Base-by-base conservation (phyloP, 179 eudicot genomes). In the Silene coronaria region DNA sequence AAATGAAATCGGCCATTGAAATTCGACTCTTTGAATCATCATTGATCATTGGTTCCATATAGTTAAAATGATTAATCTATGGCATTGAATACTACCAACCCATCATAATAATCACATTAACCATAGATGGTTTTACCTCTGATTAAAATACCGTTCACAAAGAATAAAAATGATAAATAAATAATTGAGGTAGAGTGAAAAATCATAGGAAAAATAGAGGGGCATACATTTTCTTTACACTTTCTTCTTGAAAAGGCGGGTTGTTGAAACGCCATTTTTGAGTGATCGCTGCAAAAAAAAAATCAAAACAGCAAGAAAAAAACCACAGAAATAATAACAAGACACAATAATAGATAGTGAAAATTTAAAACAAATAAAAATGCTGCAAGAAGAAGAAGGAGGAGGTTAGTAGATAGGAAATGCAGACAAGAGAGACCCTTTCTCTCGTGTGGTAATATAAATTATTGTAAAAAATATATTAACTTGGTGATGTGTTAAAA, bases 181-280 rank as follows among this genome's bases (percentile, higher is more conserved):
- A 28, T 28, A 3, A 28, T 28, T 28, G 32, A 3, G 32, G 3
- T 3, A 3, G 13, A 2, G 5, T 12, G 64, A 2, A 60, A 8
- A 26, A n/a, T 12, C 2, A 5, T 10, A 21, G 22, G 5, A 23
- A 42, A 23, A 14, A 14, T 6, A 4, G 34, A 30, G 34, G 34
- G 34, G 13, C 72, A 26, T 73, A 79, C 82, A 71, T 80, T 80
- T 71, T 80, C 79, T 62, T 80, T 80, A 5, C 79, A 75, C 51
- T 24, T 80, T 67, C 71, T 80, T 55, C 82, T 70, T 46, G 73
- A 17, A 23, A 75, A 34, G n/a, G 14, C 22, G 2, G 32, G 67
- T 64, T 80, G 68, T 36, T 75, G 82, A 48, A 66, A 70, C 16
- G 48, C 75, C 23, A 74, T 28, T 78, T n/a, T 55, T 59, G 5